A percentile compares a stretch with the other conserved stretches of the same genome.
Conservation (phyloP, 2,329 filamentous ascomycete species). For the Arthrobotrys conoides region DNA sequence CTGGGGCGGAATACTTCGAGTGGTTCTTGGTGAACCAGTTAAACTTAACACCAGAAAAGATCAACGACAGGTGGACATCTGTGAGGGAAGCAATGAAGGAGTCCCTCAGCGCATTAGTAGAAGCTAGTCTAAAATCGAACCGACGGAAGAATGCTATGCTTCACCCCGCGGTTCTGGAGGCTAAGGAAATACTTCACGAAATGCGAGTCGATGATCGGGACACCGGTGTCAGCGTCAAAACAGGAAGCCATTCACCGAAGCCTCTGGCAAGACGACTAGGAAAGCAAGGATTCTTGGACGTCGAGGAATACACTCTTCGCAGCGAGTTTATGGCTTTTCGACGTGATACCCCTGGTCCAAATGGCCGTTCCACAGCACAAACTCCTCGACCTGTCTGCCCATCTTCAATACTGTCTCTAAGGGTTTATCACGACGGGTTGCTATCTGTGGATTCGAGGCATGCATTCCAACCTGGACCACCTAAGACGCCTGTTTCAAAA, state of each 20-base stretch:
- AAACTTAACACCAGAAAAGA: constrained; percentile 51
- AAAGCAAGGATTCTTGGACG: constrained; percentile 46
- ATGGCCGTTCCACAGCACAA: constrained; percentile 41
- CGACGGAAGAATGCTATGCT: constrained; percentile 49
- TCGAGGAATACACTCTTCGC: constrained; percentile 56
- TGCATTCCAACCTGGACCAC: constrained; percentile 48
- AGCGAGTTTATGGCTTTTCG: constrained; percentile 59
- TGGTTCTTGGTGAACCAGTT: constrained; percentile 55
- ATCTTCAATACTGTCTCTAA: constrained; percentile 38
- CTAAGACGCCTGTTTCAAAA: constrained; percentile 34
- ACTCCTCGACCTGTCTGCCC: constrained; percentile 51
- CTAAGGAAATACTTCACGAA: constrained; percentile 51
- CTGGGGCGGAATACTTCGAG: constrained; percentile 51
- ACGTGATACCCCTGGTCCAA: constrained; percentile 57
- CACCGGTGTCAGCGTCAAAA: constrained; percentile 31
- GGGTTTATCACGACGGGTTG: constrained; percentile 56
- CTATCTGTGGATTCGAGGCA: constrained; percentile 58
- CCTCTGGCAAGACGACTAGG: constrained; percentile 39
- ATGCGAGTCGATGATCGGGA: constrained; percentile 46
- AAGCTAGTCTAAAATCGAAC: constrained; percentile 41
- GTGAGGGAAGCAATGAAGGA: constrained; percentile 56
- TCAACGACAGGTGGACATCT: constrained; percentile 48
- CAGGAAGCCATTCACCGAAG: constrained; percentile 47
- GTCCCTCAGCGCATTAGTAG: constrained; percentile 42
- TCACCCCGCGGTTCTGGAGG: constrained; percentile 49